Evolutionary conservation across 495 filamentous ascomycete genomes (phyloP).

Genomic region (Baudoinia panamericana): DNA sequence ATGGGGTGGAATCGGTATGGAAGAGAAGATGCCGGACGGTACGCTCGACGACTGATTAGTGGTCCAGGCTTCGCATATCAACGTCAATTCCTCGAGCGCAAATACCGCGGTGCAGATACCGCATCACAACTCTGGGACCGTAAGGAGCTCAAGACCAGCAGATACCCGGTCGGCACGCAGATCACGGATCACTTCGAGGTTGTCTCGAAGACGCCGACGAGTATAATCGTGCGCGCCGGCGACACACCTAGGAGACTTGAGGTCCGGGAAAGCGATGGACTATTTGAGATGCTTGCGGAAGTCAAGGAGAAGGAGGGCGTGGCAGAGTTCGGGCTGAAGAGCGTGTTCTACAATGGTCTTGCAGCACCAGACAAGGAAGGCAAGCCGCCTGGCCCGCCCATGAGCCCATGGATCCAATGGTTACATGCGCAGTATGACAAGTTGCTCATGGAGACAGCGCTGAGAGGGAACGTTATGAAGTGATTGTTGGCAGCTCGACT

Average conservation of each 20-base stretch:
- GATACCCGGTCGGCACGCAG: constrained; percentile 49
- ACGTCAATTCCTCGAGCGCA: constrained; percentile 45
- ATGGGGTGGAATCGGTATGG: constrained; percentile 51
- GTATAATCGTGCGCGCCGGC: constrained; percentile 52
- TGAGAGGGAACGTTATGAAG: constrained; percentile 25
- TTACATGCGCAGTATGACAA: constrained; percentile 54
- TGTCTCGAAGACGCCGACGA: constrained; percentile 46
- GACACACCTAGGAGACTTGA: constrained; percentile 47
- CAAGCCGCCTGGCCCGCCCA: constrained; percentile 34
- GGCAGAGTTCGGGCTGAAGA: constrained; percentile 56
- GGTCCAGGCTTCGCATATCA: constrained; percentile 49
- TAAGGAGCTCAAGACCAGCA: constrained; percentile 38
- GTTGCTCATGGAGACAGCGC: constrained; percentile 45
- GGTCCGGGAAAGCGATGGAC: constrained; percentile 49
- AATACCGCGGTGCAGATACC: constrained; percentile 50
- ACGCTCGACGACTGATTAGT: no score
- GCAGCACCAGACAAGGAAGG: constrained; percentile 22
- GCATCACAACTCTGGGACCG: constrained; percentile 49
- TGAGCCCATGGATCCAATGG: constrained; percentile 43
- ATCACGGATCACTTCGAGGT: constrained; percentile 72
- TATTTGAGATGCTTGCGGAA: constrained; percentile 54
- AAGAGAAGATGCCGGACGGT: neutral
- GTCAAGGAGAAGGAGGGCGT: constrained; percentile 46
- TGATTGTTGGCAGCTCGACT: no score
- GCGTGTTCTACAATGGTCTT: constrained; percentile 46